Evolutionary conservation across 2,329 filamentous ascomycete species (phyloP).

Genomic region (Fusarium agapanthi): DNA sequence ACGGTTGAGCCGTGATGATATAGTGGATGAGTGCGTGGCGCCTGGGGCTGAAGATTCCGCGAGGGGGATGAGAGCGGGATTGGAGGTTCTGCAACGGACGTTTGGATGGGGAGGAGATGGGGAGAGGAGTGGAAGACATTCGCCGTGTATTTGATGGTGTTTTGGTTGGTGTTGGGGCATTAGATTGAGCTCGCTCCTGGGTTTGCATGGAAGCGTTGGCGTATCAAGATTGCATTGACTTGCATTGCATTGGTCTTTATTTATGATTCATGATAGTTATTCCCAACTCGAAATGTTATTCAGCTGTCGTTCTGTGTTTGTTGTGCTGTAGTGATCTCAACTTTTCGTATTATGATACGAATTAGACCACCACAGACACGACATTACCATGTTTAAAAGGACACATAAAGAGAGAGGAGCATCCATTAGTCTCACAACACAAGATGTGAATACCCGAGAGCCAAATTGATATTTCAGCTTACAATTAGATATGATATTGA

Average conservation of each 20-base stretch:
- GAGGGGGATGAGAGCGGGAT: conserved; percentile 57
- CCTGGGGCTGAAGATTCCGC: conserved; percentile 54
- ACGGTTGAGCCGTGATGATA: conserved; percentile 65
- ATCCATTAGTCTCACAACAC: accelerated
- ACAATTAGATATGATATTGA: background rate
- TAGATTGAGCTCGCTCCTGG: conserved; percentile 16
- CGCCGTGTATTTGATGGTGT: conserved; percentile 4
- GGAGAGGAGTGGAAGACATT: conserved; percentile 5
- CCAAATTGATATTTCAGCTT: background rate
- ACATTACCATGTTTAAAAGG: accelerated
- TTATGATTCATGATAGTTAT: conserved; percentile 24
- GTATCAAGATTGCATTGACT: conserved; percentile 18
- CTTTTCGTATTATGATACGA: accelerated
- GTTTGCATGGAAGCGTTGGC: conserved; percentile 22
- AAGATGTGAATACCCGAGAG: accelerated
- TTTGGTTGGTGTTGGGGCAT: background rate
- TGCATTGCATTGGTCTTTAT: conserved; percentile 6
- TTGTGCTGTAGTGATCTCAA: accelerated
- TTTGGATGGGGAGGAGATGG: conserved; percentile 59
- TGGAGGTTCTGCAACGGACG: conserved; percentile 61
- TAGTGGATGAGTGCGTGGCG: conserved; percentile 51
- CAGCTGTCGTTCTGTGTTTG: accelerated
- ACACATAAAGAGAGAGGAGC: accelerated
- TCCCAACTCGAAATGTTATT: conserved; percentile 10
- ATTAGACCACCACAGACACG: accelerated